phyloP scores from a whole-genome alignment of 208 protist species.

The Trichomonas vaginalis region DNA sequence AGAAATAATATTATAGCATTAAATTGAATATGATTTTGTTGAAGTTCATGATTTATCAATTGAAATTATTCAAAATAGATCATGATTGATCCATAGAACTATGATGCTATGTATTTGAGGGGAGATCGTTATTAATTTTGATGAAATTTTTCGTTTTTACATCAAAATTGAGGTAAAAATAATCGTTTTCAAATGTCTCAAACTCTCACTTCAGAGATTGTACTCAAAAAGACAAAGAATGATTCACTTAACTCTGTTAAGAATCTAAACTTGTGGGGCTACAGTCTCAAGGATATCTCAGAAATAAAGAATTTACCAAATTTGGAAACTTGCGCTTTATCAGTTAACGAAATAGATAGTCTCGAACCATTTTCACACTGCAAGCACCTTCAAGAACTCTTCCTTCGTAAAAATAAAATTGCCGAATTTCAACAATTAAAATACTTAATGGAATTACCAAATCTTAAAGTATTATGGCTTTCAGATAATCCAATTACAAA shows the following conservation, averaged over 20 bases:
- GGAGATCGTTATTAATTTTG: too few species aligned
- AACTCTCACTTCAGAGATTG: neutral
- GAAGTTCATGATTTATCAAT: too few species aligned
- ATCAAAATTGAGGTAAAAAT: too few species aligned
- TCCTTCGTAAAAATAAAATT: neutral
- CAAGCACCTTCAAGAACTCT: neutral
- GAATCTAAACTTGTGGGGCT: neutral
- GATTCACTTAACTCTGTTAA: neutral
- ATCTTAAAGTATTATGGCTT: neutral
- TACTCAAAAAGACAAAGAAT: neutral
- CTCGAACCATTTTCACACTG: neutral
- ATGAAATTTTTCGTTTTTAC: too few species aligned
- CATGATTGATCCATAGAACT: too few species aligned
- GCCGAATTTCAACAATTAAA: neutral
- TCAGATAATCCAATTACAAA: conserved; percentile 6
- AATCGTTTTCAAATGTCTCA: neutral
- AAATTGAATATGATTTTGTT: too few species aligned
- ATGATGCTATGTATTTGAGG: too few species aligned
- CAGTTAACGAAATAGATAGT: neutral
- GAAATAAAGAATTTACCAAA: neutral
- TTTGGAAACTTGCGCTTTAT: neutral
- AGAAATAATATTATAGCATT: too few species aligned
- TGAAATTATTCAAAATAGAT: too few species aligned
- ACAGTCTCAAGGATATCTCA: neutral
- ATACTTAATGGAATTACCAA: neutral